A percentile compares a stretch with the other conserved stretches of the same genome.
Conservation (phyloP, 768 basidiomycete genomes). For the Sporobolomyces phaffii region DNA sequence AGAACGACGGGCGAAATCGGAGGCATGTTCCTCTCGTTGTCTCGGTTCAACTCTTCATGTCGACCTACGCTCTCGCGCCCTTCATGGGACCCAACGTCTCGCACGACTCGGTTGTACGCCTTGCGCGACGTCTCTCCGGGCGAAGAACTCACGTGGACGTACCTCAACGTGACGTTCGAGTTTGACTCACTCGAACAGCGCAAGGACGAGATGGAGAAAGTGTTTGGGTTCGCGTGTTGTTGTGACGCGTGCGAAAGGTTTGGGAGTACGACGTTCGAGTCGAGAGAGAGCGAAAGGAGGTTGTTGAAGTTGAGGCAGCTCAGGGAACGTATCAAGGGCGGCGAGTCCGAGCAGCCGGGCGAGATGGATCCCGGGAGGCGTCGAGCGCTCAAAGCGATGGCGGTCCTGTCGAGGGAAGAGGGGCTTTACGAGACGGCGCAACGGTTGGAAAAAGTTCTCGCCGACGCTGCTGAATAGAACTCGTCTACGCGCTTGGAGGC, state of each 20-base stretch:
- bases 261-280: not conserved
- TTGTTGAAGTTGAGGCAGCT: conserved; percentile 22
- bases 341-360: not conserved
- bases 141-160: conserved; percentile 34
- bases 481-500: no score
- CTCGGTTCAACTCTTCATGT: conserved; percentile 33
- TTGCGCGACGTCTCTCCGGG: conserved; percentile 14
- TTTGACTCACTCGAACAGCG: conserved; percentile 25
- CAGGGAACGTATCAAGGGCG: conserved; percentile 13
- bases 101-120: conserved; percentile 21
- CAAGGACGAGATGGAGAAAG: conserved; percentile 20
- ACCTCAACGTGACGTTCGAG: conserved; percentile 32
- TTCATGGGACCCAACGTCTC: conserved; percentile 14
- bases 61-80: conserved; percentile 27
- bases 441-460: not conserved
- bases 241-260: conserved; percentile 15
- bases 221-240: conserved; percentile 31
- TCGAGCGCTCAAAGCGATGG: conserved; percentile 2
- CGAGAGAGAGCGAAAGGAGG: conserved; percentile 16
- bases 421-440: conserved; percentile 30
- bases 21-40: conserved; percentile 29
- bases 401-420: conserved; percentile 20
- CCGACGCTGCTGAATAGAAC: no score
- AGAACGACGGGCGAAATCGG: conserved; percentile 30
- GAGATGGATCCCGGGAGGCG: not conserved